Conservation (phyloP, 192 early-diverging fungal genomes). For the Helicostylum pulchrum region DNA sequence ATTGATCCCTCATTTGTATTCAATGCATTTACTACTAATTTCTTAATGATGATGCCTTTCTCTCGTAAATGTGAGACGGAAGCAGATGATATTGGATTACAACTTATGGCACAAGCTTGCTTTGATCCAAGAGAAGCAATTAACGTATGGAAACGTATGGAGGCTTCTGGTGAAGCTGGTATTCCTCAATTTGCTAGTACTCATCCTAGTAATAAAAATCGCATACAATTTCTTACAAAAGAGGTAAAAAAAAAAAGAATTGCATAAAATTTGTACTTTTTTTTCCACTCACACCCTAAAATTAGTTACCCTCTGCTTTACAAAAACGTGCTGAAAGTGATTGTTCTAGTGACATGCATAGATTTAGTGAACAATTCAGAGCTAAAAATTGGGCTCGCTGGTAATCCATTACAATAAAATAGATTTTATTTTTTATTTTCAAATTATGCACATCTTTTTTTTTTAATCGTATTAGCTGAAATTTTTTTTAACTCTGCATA, state of each 20-base stretch:
- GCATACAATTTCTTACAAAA: slow-evolving; percentile 59
- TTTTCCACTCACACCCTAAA: not conserved
- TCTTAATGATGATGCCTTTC: slow-evolving; percentile 83
- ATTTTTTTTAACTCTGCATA: too few species aligned
- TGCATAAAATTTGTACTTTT: too few species aligned
- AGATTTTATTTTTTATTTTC: too few species aligned
- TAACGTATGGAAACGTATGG: slow-evolving; percentile 85
- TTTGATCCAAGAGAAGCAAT: slow-evolving; percentile 82
- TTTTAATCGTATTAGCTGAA: too few species aligned
- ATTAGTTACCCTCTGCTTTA: slow-evolving; percentile 28
- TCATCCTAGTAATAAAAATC: slow-evolving; percentile 72
- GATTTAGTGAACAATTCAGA: slow-evolving; percentile 20
- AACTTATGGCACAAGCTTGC: slow-evolving; percentile 90
- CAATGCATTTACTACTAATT: slow-evolving; percentile 58
- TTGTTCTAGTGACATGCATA: slow-evolving; percentile 40
- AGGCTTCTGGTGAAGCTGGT: slow-evolving; percentile 35
- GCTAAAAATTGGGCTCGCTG: slow-evolving; percentile 18
- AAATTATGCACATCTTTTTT: too few species aligned
- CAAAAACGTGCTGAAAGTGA: slow-evolving; percentile 23
- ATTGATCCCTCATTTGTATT: slow-evolving; percentile 64
- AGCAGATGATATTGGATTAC: slow-evolving; percentile 87
- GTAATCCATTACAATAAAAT: slow-evolving; percentile 6
- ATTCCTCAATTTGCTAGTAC: slow-evolving; percentile 76
- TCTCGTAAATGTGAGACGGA: slow-evolving; percentile 87
- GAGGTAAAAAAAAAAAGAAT: slow-evolving; percentile 19